Evolutionary conservation across 768 basidiomycete genomes (phyloP).

Genomic region (Chalciporus piperatus): DNA sequence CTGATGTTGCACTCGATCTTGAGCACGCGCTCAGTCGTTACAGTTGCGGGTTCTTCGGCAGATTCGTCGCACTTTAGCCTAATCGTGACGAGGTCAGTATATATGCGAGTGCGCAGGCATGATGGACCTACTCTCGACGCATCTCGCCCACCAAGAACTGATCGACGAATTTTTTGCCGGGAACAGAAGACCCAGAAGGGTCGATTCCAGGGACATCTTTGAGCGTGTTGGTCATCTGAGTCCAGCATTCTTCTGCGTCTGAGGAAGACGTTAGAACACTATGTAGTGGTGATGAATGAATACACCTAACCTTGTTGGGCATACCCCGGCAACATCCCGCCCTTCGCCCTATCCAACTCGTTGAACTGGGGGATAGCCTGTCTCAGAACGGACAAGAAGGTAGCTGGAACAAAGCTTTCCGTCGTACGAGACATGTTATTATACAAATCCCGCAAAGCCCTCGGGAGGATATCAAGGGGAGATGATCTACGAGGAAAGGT

Average conservation of each 20-base stretch:
- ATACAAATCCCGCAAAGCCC: conserved; percentile 68
- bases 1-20: conserved; percentile 94
- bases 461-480: conserved; percentile 42
- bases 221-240: conserved; percentile 67
- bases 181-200: conserved; percentile 27
- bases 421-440: conserved; percentile 70
- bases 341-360: conserved; percentile 54
- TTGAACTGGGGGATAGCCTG: conserved; percentile 88
- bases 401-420: conserved; percentile 65
- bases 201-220: conserved; percentile 60
- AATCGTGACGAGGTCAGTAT: conserved; percentile 19
- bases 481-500: conserved; percentile 27
- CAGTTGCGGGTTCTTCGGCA: conserved; percentile 67
- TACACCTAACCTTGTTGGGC: conserved; percentile 69
- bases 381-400: conserved; percentile 70
- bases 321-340: conserved; percentile 45
- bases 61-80: conserved; percentile 84
- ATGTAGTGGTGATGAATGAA: not conserved
- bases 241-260: conserved; percentile 93
- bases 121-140: conserved; percentile 53
- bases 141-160: conserved; percentile 81
- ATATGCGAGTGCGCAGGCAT: not conserved
- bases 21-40: conserved; percentile 67
- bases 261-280: conserved; percentile 4
- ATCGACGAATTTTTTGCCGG: conserved; percentile 63